Percentiles rank a stretch among this genome's conserved stretches.
phyloP scores from a whole-genome alignment of 1,139 yeast species.

The Saccharomyces hybrid region DNA sequence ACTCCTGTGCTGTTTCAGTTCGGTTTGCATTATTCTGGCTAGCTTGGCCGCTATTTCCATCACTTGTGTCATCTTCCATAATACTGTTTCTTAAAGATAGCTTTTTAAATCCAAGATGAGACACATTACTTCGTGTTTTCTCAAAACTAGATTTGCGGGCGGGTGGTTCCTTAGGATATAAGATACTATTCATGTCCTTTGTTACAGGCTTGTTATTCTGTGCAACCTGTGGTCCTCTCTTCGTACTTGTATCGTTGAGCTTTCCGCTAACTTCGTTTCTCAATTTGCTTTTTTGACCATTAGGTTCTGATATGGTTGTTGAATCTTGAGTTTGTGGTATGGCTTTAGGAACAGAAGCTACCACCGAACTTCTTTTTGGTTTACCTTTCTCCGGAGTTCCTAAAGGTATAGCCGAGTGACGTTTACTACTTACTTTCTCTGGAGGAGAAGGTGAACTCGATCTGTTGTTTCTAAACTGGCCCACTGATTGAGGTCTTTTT shows the following conservation, averaged over 20 bases:
- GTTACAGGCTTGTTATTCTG: slow-evolving; percentile 1
- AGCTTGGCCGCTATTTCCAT: slow-evolving; percentile 5
- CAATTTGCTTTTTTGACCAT: neutral
- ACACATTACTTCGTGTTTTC: slow-evolving; percentile 33
- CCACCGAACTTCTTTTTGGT: neutral
- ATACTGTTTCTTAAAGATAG: slow-evolving; percentile 32
- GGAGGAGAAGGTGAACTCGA: slow-evolving; percentile 13
- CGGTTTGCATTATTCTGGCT: slow-evolving; percentile 4
- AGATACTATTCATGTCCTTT: slow-evolving; percentile 7
- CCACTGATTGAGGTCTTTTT: slow-evolving; percentile 21
- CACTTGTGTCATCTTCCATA: slow-evolving; percentile 7
- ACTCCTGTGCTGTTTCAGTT: slow-evolving; percentile 6
- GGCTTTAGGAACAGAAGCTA: neutral
- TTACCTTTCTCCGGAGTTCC: neutral
- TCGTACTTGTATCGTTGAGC: neutral
- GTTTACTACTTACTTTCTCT: slow-evolving; percentile 9
- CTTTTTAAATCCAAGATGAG: slow-evolving; percentile 34
- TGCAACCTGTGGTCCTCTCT: neutral
- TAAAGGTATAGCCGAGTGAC: slow-evolving; percentile 7
- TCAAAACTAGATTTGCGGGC: slow-evolving; percentile 50
- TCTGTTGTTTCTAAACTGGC: slow-evolving; percentile 4
- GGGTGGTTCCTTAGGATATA: slow-evolving; percentile 35
- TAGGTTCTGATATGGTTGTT: neutral
- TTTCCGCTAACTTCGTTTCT: no score
- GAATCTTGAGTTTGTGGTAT: neutral